phyloP scores from a whole-genome alignment of 169 alveolate genomes.

The Eimeria sp. region DNA sequence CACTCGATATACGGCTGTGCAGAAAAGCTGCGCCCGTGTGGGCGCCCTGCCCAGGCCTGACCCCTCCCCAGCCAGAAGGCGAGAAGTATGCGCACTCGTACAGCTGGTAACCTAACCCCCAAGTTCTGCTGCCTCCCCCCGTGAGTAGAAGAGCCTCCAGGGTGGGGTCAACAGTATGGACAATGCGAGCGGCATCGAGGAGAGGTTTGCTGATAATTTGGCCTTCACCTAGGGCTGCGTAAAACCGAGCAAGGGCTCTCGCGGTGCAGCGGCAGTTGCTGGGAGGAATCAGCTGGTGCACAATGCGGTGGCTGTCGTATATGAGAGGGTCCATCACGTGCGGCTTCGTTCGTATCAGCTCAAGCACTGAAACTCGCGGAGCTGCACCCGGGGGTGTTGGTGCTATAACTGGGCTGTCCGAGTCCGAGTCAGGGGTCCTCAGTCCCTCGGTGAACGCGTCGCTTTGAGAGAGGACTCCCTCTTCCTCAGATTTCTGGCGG shows the following conservation, averaged over 20 bases:
- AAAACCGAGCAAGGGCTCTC: constrained; percentile 84
- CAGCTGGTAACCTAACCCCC: constrained; percentile 89
- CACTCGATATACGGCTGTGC: constrained; percentile 50
- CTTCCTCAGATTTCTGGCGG: constrained; percentile 56
- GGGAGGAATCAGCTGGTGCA: constrained; percentile 86
- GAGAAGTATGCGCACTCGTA: constrained; percentile 79
- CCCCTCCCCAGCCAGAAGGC: constrained; percentile 39
- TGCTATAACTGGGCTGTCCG: constrained; percentile 37
- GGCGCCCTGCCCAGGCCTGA: constrained; percentile 45
- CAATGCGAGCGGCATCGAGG: constrained; percentile 70
- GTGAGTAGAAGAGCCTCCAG: constrained; percentile 86
- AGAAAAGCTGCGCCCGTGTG: constrained; percentile 3
- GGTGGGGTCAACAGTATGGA: constrained; percentile 84
- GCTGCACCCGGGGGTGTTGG: constrained; percentile 65
- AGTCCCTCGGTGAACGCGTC: constrained; percentile 58
- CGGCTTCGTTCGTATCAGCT: constrained; percentile 84
- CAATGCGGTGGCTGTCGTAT: constrained; percentile 85
- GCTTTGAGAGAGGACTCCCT: constrained; percentile 45
- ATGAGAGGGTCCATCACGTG: constrained; percentile 88
- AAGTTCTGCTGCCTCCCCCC: constrained; percentile 86
- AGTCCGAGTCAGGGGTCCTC: constrained; percentile 41
- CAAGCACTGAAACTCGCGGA: constrained; percentile 84
- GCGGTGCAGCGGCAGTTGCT: constrained; percentile 87
- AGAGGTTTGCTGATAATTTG: constrained; percentile 71
- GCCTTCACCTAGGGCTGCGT: constrained; percentile 82